Percentiles rank a stretch among this genome's conserved stretches.
Evolutionary conservation across 306 rosid genomes (phyloP).

Genomic region (Neltuma alba): DNA sequence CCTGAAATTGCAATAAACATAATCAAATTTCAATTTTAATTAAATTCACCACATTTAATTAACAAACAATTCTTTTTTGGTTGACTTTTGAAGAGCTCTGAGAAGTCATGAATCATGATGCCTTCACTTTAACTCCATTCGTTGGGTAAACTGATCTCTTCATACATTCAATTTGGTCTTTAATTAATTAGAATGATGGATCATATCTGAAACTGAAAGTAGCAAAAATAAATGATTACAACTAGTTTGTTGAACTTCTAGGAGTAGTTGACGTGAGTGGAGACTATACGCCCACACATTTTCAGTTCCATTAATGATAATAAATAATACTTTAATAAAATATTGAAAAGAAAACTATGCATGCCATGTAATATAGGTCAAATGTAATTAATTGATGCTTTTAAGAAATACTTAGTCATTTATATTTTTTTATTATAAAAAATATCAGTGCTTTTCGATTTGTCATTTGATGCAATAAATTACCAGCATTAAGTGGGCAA

Average conservation of each 20-base stretch:
- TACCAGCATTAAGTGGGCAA: no score
- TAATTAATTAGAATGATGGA: background rate
- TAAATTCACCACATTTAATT: no score
- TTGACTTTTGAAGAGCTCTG: background rate
- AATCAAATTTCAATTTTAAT: no score
- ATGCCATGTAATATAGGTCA: no score
- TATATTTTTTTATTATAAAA: no score
- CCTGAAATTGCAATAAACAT: no score
- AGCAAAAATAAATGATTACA: background rate
- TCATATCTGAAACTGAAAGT: background rate
- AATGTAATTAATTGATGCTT: no score
- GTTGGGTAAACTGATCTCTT: slow-evolving; percentile 4
- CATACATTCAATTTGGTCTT: background rate
- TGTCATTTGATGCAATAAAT: no score
- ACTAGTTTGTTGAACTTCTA: background rate
- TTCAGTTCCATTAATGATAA: background rate
- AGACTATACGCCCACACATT: background rate
- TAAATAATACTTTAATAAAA: no score
- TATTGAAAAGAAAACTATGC: no score
- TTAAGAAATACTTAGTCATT: no score
- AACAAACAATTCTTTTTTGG: background rate
- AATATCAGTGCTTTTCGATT: no score
- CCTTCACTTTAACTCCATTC: slow-evolving; percentile 2
- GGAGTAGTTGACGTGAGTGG: background rate
- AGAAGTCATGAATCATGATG: background rate